These are phyloP conservation scores for Gentiana straminea DNA, from an alignment of 257 asterid species.

Conservation along the genomic window DNA sequence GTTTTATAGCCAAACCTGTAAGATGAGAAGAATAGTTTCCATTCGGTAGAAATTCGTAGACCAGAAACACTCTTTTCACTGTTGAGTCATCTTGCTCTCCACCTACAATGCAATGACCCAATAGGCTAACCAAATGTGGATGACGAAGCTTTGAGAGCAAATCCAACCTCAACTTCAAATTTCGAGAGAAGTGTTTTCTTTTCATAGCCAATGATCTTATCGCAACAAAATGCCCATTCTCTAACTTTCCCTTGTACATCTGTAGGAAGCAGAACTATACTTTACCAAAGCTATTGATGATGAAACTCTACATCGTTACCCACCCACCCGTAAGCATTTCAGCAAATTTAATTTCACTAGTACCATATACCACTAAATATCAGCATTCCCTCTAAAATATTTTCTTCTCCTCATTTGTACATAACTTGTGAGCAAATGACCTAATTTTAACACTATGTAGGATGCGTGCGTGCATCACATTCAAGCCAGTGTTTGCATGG, in stretches of 20 bases:
- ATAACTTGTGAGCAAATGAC: too few relatives aligned
- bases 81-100: slow-evolving; percentile 57
- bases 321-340: not conserved
- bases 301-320: not conserved
- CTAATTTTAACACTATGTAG: too few relatives aligned
- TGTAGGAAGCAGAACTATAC: slow-evolving; percentile 15
- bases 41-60: slow-evolving; percentile 66
- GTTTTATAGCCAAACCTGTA: slow-evolving; percentile 42
- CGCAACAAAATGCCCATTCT: slow-evolving; percentile 52
- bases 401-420: not conserved
- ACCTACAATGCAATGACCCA: slow-evolving; percentile 80
- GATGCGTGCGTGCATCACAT: not conserved
- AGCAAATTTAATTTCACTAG: not conserved
- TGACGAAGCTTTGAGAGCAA: slow-evolving; percentile 82
- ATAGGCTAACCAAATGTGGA: slow-evolving; percentile 65
- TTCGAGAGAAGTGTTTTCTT: slow-evolving; percentile 47
- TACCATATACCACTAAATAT: not conserved
- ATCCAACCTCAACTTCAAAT: slow-evolving; percentile 68
- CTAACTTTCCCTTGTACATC: slow-evolving; percentile 84
- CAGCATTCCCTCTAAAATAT: not conserved
- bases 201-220: slow-evolving; percentile 47
- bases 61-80: slow-evolving; percentile 58
- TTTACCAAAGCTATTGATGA: slow-evolving; percentile 10
- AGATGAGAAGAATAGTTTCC: slow-evolving; percentile 73
- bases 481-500: not conserved